Evolutionary conservation across 2,329 filamentous ascomycete species (phyloP).

Genomic region (Penicillium sp.): DNA sequence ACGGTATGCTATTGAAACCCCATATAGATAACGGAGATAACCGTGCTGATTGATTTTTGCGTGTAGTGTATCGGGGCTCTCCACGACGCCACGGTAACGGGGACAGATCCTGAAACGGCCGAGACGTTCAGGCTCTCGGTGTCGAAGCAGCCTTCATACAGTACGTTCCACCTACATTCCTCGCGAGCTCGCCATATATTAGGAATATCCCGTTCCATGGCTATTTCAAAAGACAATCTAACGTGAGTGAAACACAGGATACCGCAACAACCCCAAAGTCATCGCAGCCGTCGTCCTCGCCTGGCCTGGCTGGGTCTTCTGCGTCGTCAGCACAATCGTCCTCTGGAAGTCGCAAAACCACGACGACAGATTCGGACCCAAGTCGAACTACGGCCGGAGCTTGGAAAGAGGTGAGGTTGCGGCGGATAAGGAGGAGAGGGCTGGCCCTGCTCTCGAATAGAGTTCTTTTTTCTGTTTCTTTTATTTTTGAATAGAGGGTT

Average conservation of each 20-base stretch:
- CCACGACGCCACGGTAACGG: slow-evolving; percentile 52
- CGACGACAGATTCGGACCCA: slow-evolving; percentile 31
- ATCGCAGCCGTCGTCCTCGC: slow-evolving; percentile 58
- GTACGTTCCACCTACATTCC: slow-evolving; percentile 17
- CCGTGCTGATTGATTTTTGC: background rate
- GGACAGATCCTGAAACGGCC: slow-evolving; percentile 39
- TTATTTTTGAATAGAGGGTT: no score
- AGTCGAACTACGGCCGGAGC: slow-evolving; percentile 17
- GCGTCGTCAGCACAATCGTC: slow-evolving; percentile 44
- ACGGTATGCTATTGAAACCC: slow-evolving; percentile 42
- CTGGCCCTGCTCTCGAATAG: background rate
- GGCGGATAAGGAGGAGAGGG: background rate
- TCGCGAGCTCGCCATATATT: no score
- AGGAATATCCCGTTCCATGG: background rate
- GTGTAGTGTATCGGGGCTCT: slow-evolving; percentile 53
- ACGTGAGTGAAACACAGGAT: slow-evolving; percentile 34
- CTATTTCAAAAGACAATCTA: background rate
- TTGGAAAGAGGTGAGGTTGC: background rate
- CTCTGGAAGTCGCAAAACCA: slow-evolving; percentile 42
- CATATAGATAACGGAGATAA: background rate
- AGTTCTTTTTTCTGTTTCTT: no score
- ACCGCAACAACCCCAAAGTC: slow-evolving; percentile 56
- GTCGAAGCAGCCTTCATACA: slow-evolving; percentile 40
- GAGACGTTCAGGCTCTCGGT: slow-evolving; percentile 33
- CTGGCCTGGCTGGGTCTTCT: slow-evolving; percentile 58